phyloP scores from a whole-genome alignment of 2,329 filamentous ascomycete species.

The Sarocladiaceae sp. region DNA sequence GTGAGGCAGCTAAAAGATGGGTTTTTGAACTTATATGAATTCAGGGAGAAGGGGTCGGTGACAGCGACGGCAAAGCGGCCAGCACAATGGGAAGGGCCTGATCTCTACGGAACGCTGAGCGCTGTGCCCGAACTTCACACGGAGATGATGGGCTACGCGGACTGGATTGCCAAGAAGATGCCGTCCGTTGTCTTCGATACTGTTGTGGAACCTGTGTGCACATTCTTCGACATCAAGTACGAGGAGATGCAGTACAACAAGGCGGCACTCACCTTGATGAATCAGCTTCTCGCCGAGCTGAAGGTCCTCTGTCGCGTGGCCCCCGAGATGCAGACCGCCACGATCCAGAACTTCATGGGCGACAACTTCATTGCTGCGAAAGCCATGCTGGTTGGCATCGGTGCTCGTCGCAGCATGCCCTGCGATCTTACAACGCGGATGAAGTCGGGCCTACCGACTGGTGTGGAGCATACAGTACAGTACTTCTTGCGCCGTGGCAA shows the following conservation, averaged over 20 bases:
- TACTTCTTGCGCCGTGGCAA: constrained; percentile 73
- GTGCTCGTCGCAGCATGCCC: neutral
- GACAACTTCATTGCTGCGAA: constrained; percentile 35
- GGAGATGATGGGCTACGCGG: constrained; percentile 29
- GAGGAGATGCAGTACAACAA: constrained; percentile 63
- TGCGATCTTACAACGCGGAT: constrained; percentile 66
- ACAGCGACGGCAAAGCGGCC: neutral
- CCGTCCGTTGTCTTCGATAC: constrained; percentile 70
- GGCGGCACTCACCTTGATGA: constrained; percentile 58
- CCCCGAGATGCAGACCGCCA: constrained; percentile 64
- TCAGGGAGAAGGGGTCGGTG: constrained; percentile 13
- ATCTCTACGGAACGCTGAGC: neutral
- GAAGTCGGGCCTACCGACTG: constrained; percentile 55
- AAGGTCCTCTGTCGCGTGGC: constrained; percentile 62
- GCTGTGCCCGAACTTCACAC: constrained; percentile 11
- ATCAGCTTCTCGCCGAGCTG: constrained; percentile 68
- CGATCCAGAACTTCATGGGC: constrained; percentile 46
- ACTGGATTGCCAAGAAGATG: constrained; percentile 68
- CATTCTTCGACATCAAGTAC: constrained; percentile 71
- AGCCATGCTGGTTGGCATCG: constrained; percentile 18
- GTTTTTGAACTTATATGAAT: constrained; percentile 7
- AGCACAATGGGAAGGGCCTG: neutral
- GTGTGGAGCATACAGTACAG: constrained; percentile 81
- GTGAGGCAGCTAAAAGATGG: constrained; percentile 30
- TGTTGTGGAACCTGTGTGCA: constrained; percentile 75